phyloP scores from a whole-genome alignment of 495 filamentous ascomycete species.

The Xylaria grammica region DNA sequence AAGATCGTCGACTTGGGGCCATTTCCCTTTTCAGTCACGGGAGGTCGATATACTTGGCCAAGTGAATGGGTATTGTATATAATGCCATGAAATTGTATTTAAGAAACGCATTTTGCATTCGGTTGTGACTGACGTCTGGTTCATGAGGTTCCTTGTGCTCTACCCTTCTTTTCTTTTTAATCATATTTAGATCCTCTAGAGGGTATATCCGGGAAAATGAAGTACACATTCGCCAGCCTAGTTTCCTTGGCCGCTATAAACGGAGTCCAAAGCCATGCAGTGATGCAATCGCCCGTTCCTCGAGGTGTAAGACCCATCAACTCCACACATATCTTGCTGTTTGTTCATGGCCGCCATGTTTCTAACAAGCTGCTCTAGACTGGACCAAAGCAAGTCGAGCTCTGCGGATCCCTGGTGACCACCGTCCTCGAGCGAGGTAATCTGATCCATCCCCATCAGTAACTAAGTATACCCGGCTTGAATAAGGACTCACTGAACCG shows the following conservation, averaged over 20 bases:
- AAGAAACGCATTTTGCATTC: background rate
- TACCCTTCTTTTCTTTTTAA: background rate
- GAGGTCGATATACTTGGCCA: background rate
- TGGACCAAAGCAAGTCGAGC: conserved; percentile 18
- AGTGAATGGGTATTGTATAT: background rate
- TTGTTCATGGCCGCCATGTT: background rate
- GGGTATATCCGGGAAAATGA: conserved; percentile 4
- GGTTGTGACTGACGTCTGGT: background rate
- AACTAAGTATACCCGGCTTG: no score
- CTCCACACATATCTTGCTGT: background rate
- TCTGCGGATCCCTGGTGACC: conserved; percentile 3
- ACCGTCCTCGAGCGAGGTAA: conserved; percentile 16
- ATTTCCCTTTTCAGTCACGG: conserved; percentile 5
- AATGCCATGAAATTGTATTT: background rate
- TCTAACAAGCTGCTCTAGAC: conserved; percentile 5
- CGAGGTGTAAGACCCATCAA: conserved; percentile 8
- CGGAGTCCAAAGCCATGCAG: conserved; percentile 13
- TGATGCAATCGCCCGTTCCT: conserved; percentile 12
- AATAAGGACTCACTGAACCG: background rate
- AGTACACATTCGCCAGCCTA: background rate
- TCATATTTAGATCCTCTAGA: no score
- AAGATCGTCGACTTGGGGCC: background rate
- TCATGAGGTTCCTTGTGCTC: background rate
- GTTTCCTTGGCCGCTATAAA: background rate
- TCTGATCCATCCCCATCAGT: no score